Conservation (phyloP, 108 stramenopile species). For the Fragilariopsis cylindrus region DNA sequence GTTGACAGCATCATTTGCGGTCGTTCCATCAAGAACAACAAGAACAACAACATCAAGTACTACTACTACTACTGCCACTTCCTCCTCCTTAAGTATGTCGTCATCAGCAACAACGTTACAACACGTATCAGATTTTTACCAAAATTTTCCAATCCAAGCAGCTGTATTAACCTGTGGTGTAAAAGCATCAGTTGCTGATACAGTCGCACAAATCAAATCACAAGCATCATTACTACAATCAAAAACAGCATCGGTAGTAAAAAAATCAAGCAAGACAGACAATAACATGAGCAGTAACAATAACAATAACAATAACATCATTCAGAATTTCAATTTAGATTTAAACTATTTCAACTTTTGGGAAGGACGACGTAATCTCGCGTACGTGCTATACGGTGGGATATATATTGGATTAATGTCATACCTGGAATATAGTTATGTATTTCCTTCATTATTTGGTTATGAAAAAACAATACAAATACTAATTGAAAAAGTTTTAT, state of each 20-base stretch:
- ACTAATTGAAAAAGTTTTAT: conserved; percentile 17
- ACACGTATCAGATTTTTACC: conserved; percentile 29
- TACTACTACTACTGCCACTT: no score
- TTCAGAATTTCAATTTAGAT: not conserved
- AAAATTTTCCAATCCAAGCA: conserved; percentile 23
- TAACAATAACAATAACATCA: not conserved
- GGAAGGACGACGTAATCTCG: conserved; percentile 24
- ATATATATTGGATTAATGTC: conserved; percentile 35
- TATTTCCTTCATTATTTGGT: conserved; percentile 32
- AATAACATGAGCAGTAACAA: not conserved
- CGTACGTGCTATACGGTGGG: conserved; percentile 37
- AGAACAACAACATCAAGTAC: no score
- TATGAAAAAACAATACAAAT: not conserved
- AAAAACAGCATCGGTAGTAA: no score
- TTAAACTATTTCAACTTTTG: not conserved
- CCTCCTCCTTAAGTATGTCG: no score
- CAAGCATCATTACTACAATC: no score
- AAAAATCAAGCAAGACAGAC: no score
- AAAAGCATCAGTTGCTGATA: conserved; percentile 38
- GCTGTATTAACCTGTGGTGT: conserved; percentile 38
- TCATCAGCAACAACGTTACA: not conserved
- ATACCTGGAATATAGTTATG: conserved; percentile 30
- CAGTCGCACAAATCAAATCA: conserved; percentile 33
- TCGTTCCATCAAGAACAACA: no score
- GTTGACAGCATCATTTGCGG: no score